Conservation (phyloP, 768 basidiomycete genomes). For the Mrakia hoshinonis region DNA sequence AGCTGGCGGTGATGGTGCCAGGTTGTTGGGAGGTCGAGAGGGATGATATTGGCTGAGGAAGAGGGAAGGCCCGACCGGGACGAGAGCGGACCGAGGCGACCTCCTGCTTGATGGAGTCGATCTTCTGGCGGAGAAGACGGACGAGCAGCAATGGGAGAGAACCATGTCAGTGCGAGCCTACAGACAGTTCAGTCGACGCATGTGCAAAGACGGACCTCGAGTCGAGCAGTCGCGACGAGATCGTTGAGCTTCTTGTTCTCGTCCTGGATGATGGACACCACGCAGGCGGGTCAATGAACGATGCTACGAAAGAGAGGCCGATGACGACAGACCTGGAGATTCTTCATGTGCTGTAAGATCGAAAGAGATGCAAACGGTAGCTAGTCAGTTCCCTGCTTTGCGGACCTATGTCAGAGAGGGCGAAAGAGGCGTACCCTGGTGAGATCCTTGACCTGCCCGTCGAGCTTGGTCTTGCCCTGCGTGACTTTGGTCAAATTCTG, state of each 20-base stretch:
- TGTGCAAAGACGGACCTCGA: conserved; percentile 18
- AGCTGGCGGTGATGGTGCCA: conserved; percentile 40
- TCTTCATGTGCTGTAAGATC: conserved; percentile 9
- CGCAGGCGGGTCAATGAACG: neutral
- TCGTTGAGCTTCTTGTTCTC: conserved; percentile 68
- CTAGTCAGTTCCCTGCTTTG: neutral
- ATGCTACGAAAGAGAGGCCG: neutral
- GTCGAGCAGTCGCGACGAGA: conserved; percentile 49
- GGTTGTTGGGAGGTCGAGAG: neutral
- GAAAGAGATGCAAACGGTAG: neutral
- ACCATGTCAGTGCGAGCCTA: neutral
- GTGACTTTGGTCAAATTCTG: conserved; percentile 3
- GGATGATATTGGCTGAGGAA: conserved; percentile 7
- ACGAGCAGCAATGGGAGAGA: neutral
- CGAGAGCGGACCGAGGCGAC: conserved; percentile 72
- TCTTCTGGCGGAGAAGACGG: conserved; percentile 5
- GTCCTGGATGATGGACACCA: conserved; percentile 41
- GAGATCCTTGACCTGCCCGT: conserved; percentile 5
- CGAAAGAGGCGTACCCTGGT: neutral
- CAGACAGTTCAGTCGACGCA: conserved; percentile 9
- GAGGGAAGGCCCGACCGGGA: conserved; percentile 45
- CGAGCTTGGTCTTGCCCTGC: conserved; percentile 12
- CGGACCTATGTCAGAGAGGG: neutral
- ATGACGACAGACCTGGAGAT: neutral
- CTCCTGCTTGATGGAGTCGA: conserved; percentile 40